Conservation (phyloP, 441 rosid species). For the Melastoma candidum region DNA sequence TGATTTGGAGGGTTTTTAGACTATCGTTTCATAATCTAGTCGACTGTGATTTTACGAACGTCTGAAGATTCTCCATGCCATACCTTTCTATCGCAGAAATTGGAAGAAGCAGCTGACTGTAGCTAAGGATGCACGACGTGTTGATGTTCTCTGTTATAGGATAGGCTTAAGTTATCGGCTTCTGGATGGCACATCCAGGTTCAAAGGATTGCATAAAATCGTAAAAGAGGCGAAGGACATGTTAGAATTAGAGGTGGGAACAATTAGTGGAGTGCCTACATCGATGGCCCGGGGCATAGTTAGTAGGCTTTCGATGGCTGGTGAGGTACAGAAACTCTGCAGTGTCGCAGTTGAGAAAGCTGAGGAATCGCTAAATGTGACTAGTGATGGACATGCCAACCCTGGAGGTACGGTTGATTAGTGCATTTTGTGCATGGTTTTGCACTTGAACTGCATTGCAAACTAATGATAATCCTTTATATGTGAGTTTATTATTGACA, state of each 20-base stretch:
- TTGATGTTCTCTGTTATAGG: constrained; percentile 80
- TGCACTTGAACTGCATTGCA: too few relatives aligned
- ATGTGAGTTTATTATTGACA: too few relatives aligned
- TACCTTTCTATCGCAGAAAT: constrained; percentile 34
- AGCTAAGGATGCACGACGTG: constrained; percentile 88
- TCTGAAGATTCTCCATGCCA: too few relatives aligned
- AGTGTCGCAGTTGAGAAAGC: constrained; percentile 65
- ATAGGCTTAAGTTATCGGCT: constrained; percentile 81
- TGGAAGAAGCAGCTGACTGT: constrained; percentile 86
- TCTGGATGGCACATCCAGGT: constrained; percentile 65
- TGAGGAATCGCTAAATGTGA: constrained; percentile 44
- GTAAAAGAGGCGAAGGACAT: constrained; percentile 64
- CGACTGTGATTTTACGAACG: too few relatives aligned
- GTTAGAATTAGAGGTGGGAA: constrained; percentile 83
- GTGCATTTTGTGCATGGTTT: too few relatives aligned
- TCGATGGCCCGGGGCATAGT: constrained; percentile 87
- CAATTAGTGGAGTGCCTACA: constrained; percentile 59
- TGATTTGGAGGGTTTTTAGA: too few relatives aligned
- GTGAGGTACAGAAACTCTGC: constrained; percentile 75
- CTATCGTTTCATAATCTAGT: too few relatives aligned
- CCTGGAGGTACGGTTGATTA: constrained; percentile 37
- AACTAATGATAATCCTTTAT: too few relatives aligned
- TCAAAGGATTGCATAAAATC: constrained; percentile 61
- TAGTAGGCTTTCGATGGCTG: constrained; percentile 78
- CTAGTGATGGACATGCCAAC: constrained; percentile 26